phyloP scores from a whole-genome alignment of 345 rosid species.

The Citrus inodora region DNA sequence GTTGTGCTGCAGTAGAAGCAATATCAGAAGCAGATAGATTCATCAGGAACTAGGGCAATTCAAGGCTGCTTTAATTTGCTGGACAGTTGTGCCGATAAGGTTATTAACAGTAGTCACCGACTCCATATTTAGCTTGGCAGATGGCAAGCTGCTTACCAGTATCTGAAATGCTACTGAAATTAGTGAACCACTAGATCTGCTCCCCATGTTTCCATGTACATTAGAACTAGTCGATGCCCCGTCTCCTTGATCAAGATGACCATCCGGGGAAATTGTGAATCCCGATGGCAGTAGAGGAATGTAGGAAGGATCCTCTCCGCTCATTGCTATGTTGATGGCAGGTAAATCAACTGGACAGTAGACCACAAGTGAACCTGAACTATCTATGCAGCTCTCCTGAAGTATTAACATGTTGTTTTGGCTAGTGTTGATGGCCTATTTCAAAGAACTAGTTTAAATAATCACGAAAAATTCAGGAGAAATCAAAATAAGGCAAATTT shows the following conservation, averaged over 20 bases:
- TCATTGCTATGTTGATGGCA: conserved; percentile 84
- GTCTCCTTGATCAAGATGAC: conserved; percentile 39
- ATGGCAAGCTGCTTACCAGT: conserved; percentile 80
- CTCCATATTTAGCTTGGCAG: conserved; percentile 87
- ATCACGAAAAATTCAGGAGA: not conserved
- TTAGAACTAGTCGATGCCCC: conserved; percentile 73
- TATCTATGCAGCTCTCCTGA: conserved; percentile 91
- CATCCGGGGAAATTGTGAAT: conserved; percentile 73
- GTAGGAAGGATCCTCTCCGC: conserved; percentile 86
- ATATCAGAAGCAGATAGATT: conserved; percentile 17
- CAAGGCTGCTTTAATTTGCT: conserved; percentile 89
- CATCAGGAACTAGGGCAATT: conserved; percentile 65
- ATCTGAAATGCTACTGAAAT: conserved; percentile 94
- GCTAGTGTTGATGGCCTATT: conserved; percentile 67
- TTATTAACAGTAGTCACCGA: conserved; percentile 89
- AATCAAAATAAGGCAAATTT: not conserved
- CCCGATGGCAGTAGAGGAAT: conserved; percentile 95
- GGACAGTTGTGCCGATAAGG: conserved; percentile 82
- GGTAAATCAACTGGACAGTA: conserved; percentile 88
- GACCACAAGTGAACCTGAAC: conserved; percentile 75
- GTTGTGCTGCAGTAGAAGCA: conserved; percentile 34
- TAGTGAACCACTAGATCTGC: conserved; percentile 61
- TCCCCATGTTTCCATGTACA: conserved; percentile 23
- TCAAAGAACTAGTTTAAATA: not conserved
- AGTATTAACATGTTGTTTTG: conserved; percentile 91